Evolutionary conservation across 2,329 filamentous ascomycete species (phyloP).

Genomic region (Bipolaris zeicola): DNA sequence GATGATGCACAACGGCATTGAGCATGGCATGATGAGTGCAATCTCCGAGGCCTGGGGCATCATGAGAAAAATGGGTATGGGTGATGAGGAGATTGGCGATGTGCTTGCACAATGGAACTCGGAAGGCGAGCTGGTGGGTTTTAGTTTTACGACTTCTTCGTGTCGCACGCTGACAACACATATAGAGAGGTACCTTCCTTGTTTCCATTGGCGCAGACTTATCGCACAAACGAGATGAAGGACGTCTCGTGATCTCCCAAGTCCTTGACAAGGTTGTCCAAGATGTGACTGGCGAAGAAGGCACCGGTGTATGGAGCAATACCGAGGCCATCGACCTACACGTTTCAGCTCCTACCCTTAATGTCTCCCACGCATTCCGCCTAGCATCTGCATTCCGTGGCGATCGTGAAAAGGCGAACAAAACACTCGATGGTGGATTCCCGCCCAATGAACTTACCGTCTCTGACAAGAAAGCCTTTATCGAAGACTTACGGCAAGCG

Average conservation of each 20-base stretch:
- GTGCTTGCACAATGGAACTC: constrained; percentile 66
- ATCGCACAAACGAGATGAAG: constrained; percentile 56
- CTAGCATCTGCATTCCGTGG: constrained; percentile 66
- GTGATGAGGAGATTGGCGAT: constrained; percentile 64
- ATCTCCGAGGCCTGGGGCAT: constrained; percentile 70
- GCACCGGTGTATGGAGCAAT: constrained; percentile 70
- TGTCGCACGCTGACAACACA: constrained; percentile 3
- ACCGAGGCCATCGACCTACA: constrained; percentile 66
- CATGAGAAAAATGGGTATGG: constrained; percentile 64
- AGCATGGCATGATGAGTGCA: constrained; percentile 71
- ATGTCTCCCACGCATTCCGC: constrained; percentile 66
- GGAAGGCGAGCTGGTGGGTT: constrained; percentile 59
- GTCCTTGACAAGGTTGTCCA: constrained; percentile 75
- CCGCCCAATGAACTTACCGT: constrained; percentile 46
- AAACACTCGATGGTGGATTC: constrained; percentile 52
- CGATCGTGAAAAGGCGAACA: constrained; percentile 59
- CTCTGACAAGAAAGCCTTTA: constrained; percentile 51
- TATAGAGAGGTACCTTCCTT: constrained; percentile 62
- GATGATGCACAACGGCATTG: constrained; percentile 77
- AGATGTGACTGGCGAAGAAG: constrained; percentile 69
- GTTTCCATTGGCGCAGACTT: constrained; percentile 68
- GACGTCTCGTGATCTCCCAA: constrained; percentile 60
- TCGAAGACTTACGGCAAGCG: constrained; percentile 65
- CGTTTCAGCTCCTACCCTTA: constrained; percentile 68
- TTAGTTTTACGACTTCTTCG: not conserved